Evolutionary conservation across 2,329 filamentous ascomycete species (phyloP), one percentile per base, ranked within the genome.

Genomic region (Stachybotrys echinatus): DNA sequence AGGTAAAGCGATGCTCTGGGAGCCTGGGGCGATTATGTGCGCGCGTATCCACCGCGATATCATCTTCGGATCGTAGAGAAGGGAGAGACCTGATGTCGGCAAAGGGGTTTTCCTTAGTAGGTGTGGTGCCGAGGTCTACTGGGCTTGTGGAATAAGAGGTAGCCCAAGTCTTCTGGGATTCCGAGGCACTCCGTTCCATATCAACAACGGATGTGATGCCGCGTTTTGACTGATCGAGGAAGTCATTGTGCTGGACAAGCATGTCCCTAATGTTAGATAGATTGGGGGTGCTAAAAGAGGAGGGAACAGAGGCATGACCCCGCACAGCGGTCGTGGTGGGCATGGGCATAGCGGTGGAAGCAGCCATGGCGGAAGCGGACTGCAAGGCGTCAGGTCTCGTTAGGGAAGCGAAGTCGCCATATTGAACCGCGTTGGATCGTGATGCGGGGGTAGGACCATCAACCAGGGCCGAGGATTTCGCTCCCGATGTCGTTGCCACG

Each of bases 1-100:
- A 65, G 18, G 71, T 70, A 12, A 71, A 52, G 10, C 73, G 68
- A 45, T 74, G 70, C 4, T 77, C 73, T n/a, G 44, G 23, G 5
- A 64, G 70, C 62, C 67, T 69, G 49, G 65, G 62, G 37, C 67
- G 65, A 31, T 65, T 61, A n/a, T 63, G 60, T 10, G 60, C 57
- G 23, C 18, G 57, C 54, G 37, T 55, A 58, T 55, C 27, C 60
- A 55, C 42, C 48, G 49, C 51, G 18, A 31, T 47, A 37, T 53
- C 48, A 47, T 57, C 58, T 31, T 54, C 56, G 5, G 50, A 47
- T 37, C 56, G 55, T n/a, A 48, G 34, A 42, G 27, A 45, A 18
- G 45, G 18, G 17, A 54, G 42, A 6, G 53, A 45, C 19, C 52
- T 52, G 19, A 50, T 50, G 5, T 52, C 51, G 27, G 54, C 56